Conservation (phyloP, 257 asterid genomes). For the Solanum corneliomulleri region DNA sequence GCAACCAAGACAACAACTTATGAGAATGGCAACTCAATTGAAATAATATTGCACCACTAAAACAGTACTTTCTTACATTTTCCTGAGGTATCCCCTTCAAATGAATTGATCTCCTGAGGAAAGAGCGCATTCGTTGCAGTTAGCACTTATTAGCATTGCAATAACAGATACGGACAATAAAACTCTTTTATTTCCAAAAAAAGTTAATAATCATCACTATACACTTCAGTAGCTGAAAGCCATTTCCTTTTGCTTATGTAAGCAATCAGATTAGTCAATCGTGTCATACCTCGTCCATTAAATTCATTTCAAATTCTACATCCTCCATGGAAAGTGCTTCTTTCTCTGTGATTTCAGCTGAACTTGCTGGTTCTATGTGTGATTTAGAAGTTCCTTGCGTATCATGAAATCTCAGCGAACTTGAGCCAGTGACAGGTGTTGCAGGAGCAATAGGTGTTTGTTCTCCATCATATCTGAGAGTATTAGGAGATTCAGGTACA, state of each 20-base stretch:
- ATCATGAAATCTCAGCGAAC: conserved; percentile 31
- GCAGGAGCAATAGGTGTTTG: conserved; percentile 48
- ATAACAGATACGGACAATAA: background rate
- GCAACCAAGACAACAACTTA: conserved; percentile 16
- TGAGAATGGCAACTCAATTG: background rate
- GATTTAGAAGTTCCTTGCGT: conserved; percentile 16
- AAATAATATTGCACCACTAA: background rate
- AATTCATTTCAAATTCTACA: conserved; percentile 17
- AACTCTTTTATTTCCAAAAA: background rate
- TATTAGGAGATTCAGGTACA: conserved; percentile 2
- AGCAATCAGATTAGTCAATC: background rate
- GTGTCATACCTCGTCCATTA: conserved; percentile 35
- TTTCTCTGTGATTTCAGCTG: conserved; percentile 26
- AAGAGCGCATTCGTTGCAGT: background rate
- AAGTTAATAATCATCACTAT: background rate
- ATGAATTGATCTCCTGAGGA: conserved; percentile 42
- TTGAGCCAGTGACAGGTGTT: conserved; percentile 38
- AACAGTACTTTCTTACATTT: conserved; percentile 16
- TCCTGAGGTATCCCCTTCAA: conserved; percentile 19
- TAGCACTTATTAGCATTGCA: background rate
- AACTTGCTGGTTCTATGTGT: conserved; percentile 20
- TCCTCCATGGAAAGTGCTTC: conserved; percentile 14
- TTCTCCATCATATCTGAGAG: conserved; percentile 10
- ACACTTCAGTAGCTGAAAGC: background rate
- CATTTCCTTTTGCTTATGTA: background rate